Evolutionary conservation across 306 rosid genomes (phyloP).

Genomic region (Cucumis sativus): Cucumber_9930_V3 NC_026659.2:1182501-1183000

Average conservation of each 20-base stretch:
- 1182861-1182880: not conserved
- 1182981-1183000: not conserved
- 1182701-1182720: not conserved
- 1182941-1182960: not conserved
- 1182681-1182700: not conserved
- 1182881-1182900: too few relatives aligned
- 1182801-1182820: too few relatives aligned
- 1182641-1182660: not conserved
- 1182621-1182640: slow-evolving; percentile 96
- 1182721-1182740: not conserved
- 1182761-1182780: not conserved
- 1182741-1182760: not conserved
- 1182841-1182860: not conserved
- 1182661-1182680: not conserved
- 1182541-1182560: not conserved
- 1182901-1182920: too few relatives aligned
- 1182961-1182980: not conserved
- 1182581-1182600: slow-evolving; percentile 98
- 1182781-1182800: not conserved
- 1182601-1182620: slow-evolving; percentile 99
- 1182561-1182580: slow-evolving; percentile 54
- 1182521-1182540: not conserved
- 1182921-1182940: not conserved
- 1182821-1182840: not conserved
- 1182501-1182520: not conserved